Base-by-base conservation (phyloP, 352 stramenopile genomes). In the Peronosclerospora sorghi region DNA sequence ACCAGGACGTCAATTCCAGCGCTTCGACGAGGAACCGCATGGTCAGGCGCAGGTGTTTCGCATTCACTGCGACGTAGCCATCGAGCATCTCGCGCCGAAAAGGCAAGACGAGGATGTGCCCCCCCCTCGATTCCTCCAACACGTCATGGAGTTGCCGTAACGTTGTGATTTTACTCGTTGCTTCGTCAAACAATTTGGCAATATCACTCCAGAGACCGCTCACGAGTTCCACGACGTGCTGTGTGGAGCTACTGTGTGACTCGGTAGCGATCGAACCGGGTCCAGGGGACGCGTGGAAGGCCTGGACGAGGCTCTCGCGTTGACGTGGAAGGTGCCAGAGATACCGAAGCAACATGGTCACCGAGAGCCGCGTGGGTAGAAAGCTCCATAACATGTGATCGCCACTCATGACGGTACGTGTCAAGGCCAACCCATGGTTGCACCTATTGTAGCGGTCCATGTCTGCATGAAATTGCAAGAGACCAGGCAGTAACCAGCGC, bases 311-410 rank as follows among this genome's bases (percentile, higher is more conserved):
- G 15, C 47, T 57, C 12, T 52, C 43, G 7, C 58, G 65, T 41
- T 77, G 67, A 32, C 59, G 64, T 0, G 59, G 49, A 9, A 82
- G 43, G 35, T 86, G 73, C 75, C 75, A 88, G 5, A 88, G 47
- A 54, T 65, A 82, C 0, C 75, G 73, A 28, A 88, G 41, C 35
- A 88, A 18, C 39, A 83, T 46, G 8, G 63, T 62, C 7, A 78
- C 67, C 1, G 70, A 78, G 8, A 83, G 34, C 15, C 75, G 61
- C 8, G 75, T 83, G 4, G 73, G 68, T 19, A 86, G 21, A 34
- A 88, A 85, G 1, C 75, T 70, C 75, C 75, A 88, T 6, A 83
- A 39, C 48, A 80, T 63, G 45, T 85, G 70, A 54, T 84, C 75
- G 10, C 70, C 73, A 19, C 60, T 83, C 35, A 61, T 68, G 8